phyloP scores from a whole-genome alignment of 2,329 filamentous ascomycete species.

The Penicillium janthinellum region DNA sequence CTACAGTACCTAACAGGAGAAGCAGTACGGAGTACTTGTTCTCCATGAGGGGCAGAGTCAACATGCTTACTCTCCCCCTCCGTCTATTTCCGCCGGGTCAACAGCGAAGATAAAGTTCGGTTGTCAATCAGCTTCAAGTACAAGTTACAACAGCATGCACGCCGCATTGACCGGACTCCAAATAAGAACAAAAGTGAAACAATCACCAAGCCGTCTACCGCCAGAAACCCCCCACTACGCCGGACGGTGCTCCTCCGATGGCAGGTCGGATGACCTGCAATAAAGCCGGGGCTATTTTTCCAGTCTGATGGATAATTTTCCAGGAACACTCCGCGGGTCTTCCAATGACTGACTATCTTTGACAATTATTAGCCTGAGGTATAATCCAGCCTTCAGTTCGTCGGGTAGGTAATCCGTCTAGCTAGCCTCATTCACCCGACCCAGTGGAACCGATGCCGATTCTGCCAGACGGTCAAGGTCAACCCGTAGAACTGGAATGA shows the following conservation, averaged over 20 bases:
- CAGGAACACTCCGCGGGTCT: neutral
- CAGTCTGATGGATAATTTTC: neutral
- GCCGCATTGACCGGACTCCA: neutral
- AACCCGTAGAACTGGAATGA: too few species aligned
- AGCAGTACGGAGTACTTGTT: too few species aligned
- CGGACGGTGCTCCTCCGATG: constrained; percentile 1
- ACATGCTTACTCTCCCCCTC: neutral
- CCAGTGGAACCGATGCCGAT: too few species aligned
- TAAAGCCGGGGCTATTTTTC: neutral
- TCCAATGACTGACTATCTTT: too few species aligned
- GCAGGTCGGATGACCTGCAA: neutral
- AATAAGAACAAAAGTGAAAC: neutral
- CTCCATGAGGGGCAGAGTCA: neutral
- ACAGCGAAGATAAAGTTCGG: too few species aligned
- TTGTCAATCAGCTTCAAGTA: neutral
- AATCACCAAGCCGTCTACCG: neutral
- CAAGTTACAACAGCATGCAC: neutral
- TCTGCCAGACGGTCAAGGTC: too few species aligned
- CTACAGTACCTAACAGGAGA: too few species aligned
- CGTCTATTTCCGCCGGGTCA: neutral
- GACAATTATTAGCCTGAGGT: too few species aligned
- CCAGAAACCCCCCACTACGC: neutral
- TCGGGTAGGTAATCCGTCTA: too few species aligned
- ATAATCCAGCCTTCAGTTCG: too few species aligned
- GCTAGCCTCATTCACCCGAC: too few species aligned